A percentile compares a stretch with the other conserved stretches of the same genome.
Evolutionary conservation across 2,329 filamentous ascomycete genomes (phyloP).

Genomic region (Cyphellophora attinorum): DNA sequence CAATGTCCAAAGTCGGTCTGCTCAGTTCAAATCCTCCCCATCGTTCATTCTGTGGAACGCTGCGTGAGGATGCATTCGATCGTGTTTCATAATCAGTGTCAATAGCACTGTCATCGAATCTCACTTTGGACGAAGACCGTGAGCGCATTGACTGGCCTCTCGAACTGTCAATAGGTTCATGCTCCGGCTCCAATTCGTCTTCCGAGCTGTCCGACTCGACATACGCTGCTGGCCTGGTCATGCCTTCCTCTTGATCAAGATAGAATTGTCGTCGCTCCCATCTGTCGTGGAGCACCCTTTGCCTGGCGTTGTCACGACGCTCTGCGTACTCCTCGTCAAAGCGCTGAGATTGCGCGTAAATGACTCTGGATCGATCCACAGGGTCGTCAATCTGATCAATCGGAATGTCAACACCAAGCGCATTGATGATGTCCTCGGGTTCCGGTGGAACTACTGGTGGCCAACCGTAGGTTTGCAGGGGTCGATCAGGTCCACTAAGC

Average conservation of each 20-base stretch:
- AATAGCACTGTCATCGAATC: slow-evolving; percentile 61
- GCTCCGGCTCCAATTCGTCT: slow-evolving; percentile 45
- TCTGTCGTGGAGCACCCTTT: slow-evolving; percentile 51
- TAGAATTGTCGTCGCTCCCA: slow-evolving; percentile 75
- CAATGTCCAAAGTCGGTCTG: slow-evolving; percentile 70
- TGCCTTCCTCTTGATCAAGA: slow-evolving; percentile 75
- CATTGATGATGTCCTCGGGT: slow-evolving; percentile 29
- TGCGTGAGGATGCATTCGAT: slow-evolving; percentile 65
- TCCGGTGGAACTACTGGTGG: slow-evolving; percentile 9
- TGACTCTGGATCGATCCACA: slow-evolving; percentile 30
- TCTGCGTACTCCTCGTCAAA: slow-evolving; percentile 29
- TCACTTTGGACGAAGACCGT: slow-evolving; percentile 68
- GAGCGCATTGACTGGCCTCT: slow-evolving; percentile 45
- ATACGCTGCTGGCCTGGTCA: slow-evolving; percentile 53
- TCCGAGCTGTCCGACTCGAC: slow-evolving; percentile 29
- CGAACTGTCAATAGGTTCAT: slow-evolving; percentile 29
- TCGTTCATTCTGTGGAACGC: slow-evolving; percentile 55
- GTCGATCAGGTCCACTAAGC: slow-evolving; percentile 9
- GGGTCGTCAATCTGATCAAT: slow-evolving; percentile 33
- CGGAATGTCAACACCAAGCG: slow-evolving; percentile 31
- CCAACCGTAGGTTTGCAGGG: slow-evolving; percentile 14
- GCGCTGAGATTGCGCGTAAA: slow-evolving; percentile 27
- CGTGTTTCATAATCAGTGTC: slow-evolving; percentile 58
- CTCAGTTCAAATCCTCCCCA: slow-evolving; percentile 73
- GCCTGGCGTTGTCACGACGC: slow-evolving; percentile 26